Evolutionary conservation across 768 basidiomycete species (phyloP), one percentile per base, ranked within the genome.

Genomic region (Grammothele lineata): DNA sequence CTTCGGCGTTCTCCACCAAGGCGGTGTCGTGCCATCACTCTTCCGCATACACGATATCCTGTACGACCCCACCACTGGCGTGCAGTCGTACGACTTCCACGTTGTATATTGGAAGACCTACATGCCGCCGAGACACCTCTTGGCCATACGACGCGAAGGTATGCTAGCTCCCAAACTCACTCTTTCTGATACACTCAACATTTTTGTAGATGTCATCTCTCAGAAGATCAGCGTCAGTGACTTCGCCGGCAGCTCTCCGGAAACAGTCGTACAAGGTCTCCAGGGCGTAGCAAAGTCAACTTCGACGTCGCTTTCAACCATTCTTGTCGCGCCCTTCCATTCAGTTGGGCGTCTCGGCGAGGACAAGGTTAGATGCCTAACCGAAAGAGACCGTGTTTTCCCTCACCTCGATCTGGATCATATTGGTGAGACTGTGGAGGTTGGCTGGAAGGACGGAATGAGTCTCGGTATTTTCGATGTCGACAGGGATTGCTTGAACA

Each of bases 341-440:
- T 57, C 68, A 43, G 52, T 55, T 37, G 36, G 42, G 32, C 50
- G 25, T 15, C 43, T 70, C 6, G 54, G 57, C 7, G 18, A 17
- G 3, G 26, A 37, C 7, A 24, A 61, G 6, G 47, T 46, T n/a
- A 43, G 40, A 25, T 70, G 65, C 52, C 50, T 65, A n/a, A 12
- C 38, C 15, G 40, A 59, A 5, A 24, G 63, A 24, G 34, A 44
- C 43, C 52, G 55, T 37, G 56, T 70, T 34, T 69, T 60, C 39
- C 65, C 68, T 2, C 70, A 71, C 43, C 67, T 71, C 9, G 67
- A 67, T 48, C 37, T 71, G 23, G 69, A 71, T 48, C 68, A 69
- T 43, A 40, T 71, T 21, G 40, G 57, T 10, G 67, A 69, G 48
- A 61, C 58, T 37, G 33, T 63, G 17, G 60, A 50, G 34, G 46